phyloP scores from a whole-genome alignment of 306 rosid genomes.

The Inga oerstediana region DNA sequence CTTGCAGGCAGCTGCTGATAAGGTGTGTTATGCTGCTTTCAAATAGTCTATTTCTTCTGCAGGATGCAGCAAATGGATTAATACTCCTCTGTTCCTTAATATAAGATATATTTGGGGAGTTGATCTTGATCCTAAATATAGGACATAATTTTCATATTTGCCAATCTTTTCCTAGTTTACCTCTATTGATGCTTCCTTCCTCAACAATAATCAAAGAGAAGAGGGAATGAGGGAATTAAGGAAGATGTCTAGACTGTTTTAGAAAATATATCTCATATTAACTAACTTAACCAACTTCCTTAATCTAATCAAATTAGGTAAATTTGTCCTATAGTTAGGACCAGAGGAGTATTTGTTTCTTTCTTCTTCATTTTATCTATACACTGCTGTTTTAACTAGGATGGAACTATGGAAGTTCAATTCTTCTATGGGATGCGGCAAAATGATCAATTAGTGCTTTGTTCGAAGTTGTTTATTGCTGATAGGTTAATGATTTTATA shows the following conservation, averaged over 20 bases:
- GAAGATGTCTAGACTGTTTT: too few species aligned
- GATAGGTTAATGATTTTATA: neutral
- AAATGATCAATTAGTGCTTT: neutral
- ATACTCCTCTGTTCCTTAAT: neutral
- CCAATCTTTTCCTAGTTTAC: too few species aligned
- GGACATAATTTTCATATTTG: too few species aligned
- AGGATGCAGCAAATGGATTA: conserved; percentile 24
- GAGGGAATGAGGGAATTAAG: too few species aligned
- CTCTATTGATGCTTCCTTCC: too few species aligned
- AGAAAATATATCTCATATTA: too few species aligned
- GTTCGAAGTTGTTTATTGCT: neutral
- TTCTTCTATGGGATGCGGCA: neutral
- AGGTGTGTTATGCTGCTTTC: conserved; percentile 46
- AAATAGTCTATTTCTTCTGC: neutral
- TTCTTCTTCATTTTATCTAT: conserved; percentile 2
- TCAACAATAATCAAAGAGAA: too few species aligned
- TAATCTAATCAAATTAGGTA: too few species aligned
- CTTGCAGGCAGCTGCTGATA: conserved; percentile 74
- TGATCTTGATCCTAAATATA: too few species aligned
- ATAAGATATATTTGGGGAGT: too few species aligned
- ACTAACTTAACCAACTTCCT: too few species aligned
- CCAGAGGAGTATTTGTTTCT: neutral
- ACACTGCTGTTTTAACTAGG: neutral
- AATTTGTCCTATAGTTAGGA: too few species aligned
- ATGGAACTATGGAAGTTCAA: conserved; percentile 3